These are phyloP conservation scores for Paramecium octaurelia DNA, from an alignment of 73 alveolate species.

Conservation along the genomic window DNA sequence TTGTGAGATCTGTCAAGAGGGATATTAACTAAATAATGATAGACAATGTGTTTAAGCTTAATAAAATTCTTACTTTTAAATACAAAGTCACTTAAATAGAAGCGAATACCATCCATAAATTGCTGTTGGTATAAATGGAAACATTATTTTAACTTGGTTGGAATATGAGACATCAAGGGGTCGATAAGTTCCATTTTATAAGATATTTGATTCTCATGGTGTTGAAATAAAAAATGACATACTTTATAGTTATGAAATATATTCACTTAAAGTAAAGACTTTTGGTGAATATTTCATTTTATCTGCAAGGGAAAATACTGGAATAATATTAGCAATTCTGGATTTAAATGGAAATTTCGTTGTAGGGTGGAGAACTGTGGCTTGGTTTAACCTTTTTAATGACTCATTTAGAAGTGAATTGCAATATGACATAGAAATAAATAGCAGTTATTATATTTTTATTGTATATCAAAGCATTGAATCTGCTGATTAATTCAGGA, in stretches of 20 bases:
- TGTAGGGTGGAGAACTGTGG: background rate
- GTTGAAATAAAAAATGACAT: background rate
- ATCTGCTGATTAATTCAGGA: background rate
- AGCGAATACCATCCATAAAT: background rate
- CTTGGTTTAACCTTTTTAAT: background rate
- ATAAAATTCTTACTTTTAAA: background rate
- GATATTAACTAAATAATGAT: background rate
- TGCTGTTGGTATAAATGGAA: background rate
- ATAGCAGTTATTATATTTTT: background rate
- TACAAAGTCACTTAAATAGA: background rate
- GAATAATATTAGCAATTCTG: background rate
- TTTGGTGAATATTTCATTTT: background rate
- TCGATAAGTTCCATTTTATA: background rate
- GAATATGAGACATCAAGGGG: background rate
- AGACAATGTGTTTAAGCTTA: background rate
- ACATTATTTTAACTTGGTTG: background rate
- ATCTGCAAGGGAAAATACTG: background rate
- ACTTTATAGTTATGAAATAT: background rate
- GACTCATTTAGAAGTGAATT: background rate
- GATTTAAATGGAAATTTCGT: background rate
- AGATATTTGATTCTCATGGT: background rate
- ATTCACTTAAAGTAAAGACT: background rate
- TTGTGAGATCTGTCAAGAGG: background rate
- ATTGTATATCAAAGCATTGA: background rate
- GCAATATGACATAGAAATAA: background rate